Evolutionary conservation across 805 yeast genomes (phyloP).

Genomic region (Priceomyces fermenticarens): DNA sequence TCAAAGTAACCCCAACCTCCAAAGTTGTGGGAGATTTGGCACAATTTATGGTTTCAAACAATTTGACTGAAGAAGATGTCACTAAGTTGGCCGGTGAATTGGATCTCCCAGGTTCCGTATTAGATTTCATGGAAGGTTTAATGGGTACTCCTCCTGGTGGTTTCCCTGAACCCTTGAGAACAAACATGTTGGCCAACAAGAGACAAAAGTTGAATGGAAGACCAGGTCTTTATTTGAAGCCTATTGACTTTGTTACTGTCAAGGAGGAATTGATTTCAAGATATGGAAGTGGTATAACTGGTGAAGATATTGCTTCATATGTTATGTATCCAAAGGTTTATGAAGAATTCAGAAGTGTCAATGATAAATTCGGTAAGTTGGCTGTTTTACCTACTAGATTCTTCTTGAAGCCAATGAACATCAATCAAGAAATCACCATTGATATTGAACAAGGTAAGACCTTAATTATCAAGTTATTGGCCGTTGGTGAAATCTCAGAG

Average conservation of each 20-base stretch:
- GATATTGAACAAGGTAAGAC: constrained; percentile 94
- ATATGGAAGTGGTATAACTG: constrained; percentile 71
- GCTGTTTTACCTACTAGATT: constrained; percentile 90
- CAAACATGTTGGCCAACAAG: constrained; percentile 86
- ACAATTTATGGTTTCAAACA: constrained; percentile 98
- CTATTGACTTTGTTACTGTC: constrained; percentile 73
- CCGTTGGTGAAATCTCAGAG: constrained; percentile 82
- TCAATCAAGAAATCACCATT: constrained; percentile 85
- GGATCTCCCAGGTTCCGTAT: constrained; percentile 98
- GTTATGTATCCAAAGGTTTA: constrained; percentile 98
- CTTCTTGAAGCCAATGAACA: constrained; percentile 82
- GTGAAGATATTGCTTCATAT: constrained; percentile 90
- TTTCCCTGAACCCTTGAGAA: constrained; percentile 98
- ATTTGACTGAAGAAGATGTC: constrained; percentile 82
- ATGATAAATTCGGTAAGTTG: constrained; percentile 83
- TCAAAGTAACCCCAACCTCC: constrained; percentile 99
- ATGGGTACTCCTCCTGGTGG: constrained; percentile 99
- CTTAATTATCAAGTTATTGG: constrained; percentile 85
- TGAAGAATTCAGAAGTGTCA: constrained; percentile 75
- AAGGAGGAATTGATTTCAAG: constrained; percentile 71
- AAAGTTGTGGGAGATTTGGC: constrained; percentile 99
- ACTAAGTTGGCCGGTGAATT: constrained; percentile 80
- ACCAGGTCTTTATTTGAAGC: constrained; percentile 89
- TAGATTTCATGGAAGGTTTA: constrained; percentile 98
- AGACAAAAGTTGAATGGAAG: constrained; percentile 84